Percentiles rank a stretch among this genome's conserved stretches.
Evolutionary conservation across 2,329 filamentous ascomycete species (phyloP).

Genomic region (Aspergillus calidoustus): DNA sequence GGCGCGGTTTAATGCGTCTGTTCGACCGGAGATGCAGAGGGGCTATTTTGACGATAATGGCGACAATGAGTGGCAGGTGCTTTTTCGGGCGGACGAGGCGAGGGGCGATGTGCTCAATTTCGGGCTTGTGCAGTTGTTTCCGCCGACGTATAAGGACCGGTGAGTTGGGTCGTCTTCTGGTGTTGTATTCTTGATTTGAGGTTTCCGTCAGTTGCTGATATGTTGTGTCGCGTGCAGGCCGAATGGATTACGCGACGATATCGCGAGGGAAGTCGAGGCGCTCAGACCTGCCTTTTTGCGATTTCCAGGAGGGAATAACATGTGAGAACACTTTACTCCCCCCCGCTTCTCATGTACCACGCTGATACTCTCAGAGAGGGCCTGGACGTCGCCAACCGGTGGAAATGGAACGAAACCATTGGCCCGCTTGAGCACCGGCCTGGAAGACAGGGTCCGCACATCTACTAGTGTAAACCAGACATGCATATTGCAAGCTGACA

Average conservation of each 20-base stretch:
- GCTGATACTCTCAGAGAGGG: constrained; percentile 30
- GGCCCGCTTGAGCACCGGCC: constrained; percentile 51
- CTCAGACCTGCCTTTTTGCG: constrained; percentile 64
- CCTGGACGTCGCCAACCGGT: constrained; percentile 33
- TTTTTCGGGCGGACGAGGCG: constrained; percentile 31
- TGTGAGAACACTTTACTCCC: too few species aligned
- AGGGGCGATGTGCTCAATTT: constrained; percentile 29
- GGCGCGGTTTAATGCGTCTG: constrained; percentile 27
- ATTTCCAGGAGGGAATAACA: constrained; percentile 69
- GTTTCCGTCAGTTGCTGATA: background rate
- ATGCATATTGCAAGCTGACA: background rate
- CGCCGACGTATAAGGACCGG: constrained; percentile 30
- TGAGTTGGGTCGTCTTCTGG: constrained; percentile 1
- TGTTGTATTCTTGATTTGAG: background rate
- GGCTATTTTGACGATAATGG: constrained; percentile 23
- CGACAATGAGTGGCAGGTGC: constrained; percentile 36
- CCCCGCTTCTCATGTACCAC: too few species aligned
- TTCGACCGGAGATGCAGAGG: background rate
- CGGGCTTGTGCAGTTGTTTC: constrained; percentile 33
- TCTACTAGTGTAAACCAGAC: background rate
- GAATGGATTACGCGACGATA: constrained; percentile 63
- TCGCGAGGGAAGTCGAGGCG: constrained; percentile 58
- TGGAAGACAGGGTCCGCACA: constrained; percentile 51
- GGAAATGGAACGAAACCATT: constrained; percentile 51
- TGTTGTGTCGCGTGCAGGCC: constrained; percentile 12